Percentiles rank a stretch among this genome's conserved stretches.
phyloP scores from a whole-genome alignment of 2,329 filamentous ascomycete species.

The Verticillium alfalfae region DNA sequence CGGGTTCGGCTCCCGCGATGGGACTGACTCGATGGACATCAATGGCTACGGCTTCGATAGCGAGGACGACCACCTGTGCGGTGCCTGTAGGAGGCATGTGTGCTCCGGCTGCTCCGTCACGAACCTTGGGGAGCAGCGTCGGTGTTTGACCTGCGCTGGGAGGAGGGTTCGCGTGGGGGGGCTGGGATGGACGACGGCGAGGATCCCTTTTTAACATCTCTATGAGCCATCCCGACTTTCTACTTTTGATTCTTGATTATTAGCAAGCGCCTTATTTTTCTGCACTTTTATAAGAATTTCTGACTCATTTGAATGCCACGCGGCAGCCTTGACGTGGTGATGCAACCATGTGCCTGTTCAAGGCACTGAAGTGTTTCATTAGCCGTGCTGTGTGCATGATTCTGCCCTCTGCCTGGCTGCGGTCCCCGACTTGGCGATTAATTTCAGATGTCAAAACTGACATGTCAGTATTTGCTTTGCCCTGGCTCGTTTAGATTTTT shows the following conservation, averaged over 20 bases:
- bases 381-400: neutral
- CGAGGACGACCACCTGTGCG: conserved; percentile 30
- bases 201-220: neutral
- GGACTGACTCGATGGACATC: conserved; percentile 30
- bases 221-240: neutral
- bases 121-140: conserved; percentile 47
- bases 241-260: neutral
- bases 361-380: neutral
- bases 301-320: neutral
- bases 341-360: neutral
- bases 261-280: neutral
- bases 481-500: neutral
- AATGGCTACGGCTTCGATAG: conserved; percentile 21
- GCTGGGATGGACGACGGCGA: conserved; percentile 1
- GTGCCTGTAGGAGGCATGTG: conserved; percentile 47
- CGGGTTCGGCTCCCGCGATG: conserved; percentile 13
- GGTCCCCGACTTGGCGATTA: neutral
- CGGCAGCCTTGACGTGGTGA: neutral
- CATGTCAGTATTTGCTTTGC: neutral
- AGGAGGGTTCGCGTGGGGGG: conserved; percentile 15
- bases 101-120: conserved; percentile 56
- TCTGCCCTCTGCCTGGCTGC: too few relatives aligned
- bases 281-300: neutral
- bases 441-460: neutral
- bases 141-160: conserved; percentile 48